Conservation (phyloP, 2,329 filamentous ascomycete species). For the Aspergillus persii region DNA sequence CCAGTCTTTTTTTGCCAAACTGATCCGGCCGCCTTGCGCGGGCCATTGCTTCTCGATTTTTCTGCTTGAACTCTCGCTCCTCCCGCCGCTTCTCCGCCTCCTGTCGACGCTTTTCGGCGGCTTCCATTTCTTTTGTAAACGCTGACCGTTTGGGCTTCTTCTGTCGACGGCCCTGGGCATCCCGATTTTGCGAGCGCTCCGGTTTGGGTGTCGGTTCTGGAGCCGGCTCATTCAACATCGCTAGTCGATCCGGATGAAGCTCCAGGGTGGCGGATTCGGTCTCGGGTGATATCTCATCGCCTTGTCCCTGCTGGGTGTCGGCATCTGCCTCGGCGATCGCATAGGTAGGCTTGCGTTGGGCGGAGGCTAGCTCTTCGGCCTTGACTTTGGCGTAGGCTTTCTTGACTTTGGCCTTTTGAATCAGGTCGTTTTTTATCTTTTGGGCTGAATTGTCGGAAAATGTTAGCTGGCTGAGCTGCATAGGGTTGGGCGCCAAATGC, state of each 20-base stretch:
- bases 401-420: constrained; percentile 89
- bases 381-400: constrained; percentile 90
- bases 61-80: constrained; percentile 67
- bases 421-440: constrained; percentile 85
- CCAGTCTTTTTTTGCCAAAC: constrained; percentile 74
- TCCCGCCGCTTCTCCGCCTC: constrained; percentile 63
- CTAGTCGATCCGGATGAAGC: constrained; percentile 60
- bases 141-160: constrained; percentile 44
- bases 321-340: constrained; percentile 26
- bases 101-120: constrained; percentile 60
- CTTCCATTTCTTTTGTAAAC: constrained; percentile 67
- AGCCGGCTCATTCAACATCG: constrained; percentile 53
- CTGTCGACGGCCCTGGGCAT: constrained; percentile 26
- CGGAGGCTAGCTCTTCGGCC: constrained; percentile 51
- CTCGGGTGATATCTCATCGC: constrained; percentile 9
- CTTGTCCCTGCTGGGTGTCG: constrained; percentile 12
- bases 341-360: constrained; percentile 34
- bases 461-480: background rate
- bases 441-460: constrained; percentile 55
- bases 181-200: constrained; percentile 25
- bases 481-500: background rate
- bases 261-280: constrained; percentile 44
- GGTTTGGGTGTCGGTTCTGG: constrained; percentile 19
- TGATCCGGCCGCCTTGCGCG: constrained; percentile 60
- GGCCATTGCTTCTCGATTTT: constrained; percentile 65